phyloP scores from a whole-genome alignment of 2,329 filamentous ascomycete genomes.

The Microdochium nivale region DNA sequence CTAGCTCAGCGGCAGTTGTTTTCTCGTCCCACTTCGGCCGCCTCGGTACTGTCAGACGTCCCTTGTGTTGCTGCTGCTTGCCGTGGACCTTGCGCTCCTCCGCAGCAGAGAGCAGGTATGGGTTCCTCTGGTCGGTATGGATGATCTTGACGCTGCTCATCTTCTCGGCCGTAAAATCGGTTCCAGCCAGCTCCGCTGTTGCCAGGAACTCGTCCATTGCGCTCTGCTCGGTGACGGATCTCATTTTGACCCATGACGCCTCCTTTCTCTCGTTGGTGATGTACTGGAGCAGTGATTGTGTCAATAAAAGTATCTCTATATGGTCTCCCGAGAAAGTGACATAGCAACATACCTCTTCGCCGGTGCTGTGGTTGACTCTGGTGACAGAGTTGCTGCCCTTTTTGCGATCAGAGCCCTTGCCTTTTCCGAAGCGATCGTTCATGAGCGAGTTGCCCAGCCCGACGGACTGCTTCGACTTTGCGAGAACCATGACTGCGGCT shows the following conservation, averaged over 20 bases:
- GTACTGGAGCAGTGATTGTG: conserved; percentile 43
- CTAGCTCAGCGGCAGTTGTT: conserved; percentile 78
- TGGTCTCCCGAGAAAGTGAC: no score
- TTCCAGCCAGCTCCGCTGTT: conserved; percentile 93
- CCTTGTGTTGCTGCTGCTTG: conserved; percentile 77
- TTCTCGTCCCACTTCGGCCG: conserved; percentile 80
- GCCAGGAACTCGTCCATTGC: conserved; percentile 94
- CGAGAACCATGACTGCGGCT: conserved; percentile 41
- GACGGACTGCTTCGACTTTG: conserved; percentile 92
- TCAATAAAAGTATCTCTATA: no score
- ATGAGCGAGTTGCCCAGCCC: conserved; percentile 96
- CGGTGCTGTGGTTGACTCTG: conserved; percentile 69
- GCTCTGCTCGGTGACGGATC: conserved; percentile 93
- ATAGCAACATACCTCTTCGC: conserved; percentile 51
- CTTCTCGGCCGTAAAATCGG: conserved; percentile 98
- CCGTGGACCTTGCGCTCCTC: conserved; percentile 72
- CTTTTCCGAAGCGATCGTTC: conserved; percentile 96
- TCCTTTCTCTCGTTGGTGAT: conserved; percentile 86
- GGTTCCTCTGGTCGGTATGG: conserved; percentile 91
- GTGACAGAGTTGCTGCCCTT: conserved; percentile 46
- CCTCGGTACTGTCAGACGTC: conserved; percentile 77
- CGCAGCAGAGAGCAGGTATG: conserved; percentile 75
- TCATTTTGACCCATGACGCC: conserved; percentile 98
- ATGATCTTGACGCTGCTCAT: conserved; percentile 99
- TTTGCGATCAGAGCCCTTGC: conserved; percentile 77